Base-by-base conservation (phyloP, 768 basidiomycete species). In the Termitomyces heimii region DNA sequence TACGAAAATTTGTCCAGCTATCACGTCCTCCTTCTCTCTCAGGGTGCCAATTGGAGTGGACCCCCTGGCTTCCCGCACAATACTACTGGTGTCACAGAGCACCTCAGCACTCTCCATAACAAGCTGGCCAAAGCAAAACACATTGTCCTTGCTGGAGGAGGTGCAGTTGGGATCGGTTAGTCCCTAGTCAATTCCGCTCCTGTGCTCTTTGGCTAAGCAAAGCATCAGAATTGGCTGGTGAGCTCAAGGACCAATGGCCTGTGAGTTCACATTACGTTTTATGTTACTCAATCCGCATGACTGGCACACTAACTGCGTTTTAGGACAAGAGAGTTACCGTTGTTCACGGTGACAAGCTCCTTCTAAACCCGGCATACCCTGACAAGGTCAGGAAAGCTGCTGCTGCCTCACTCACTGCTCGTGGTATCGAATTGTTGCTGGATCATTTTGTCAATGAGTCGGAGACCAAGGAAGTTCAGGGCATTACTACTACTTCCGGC, bases 311-410 rank as follows among this genome's bases (percentile, higher is more conserved):
- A 35, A 14, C 10, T 9, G 20, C 4, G 65, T 69, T 18, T 34
- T 53, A 78, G 77, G 63, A 68, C 22, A 84, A 81, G 58, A 67
- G 71, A 56, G 74, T 89, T 16, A 86, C 85, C n/a, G 76, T 89
- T 49, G 79, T 89, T 9, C 88, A 89, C 12, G 75, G 77, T 31
- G 73, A 77, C 28, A 56, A 62, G 2, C 66, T 75, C 20, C 78
- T 88, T 31, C 72, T 89, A 54, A 86, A 86, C 60, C 66, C 73
- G 4, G 66, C 76, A 0, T 89, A 88, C 63, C 78, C 84, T 0
- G 66, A 73, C n/a, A 77, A 78, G 54, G 79, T 81, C 68, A 80
- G 88, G 46, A 75, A 71, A 24, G 72, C 68, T 22, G 65, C 82
- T 3, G 77, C 75, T 42, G 67, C 70, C 1, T 70, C 74, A 10